These are phyloP conservation scores for Kluyveromyces dobzhanskii DNA, from an alignment of 805 yeast species.

Conservation along the genomic window DNA sequence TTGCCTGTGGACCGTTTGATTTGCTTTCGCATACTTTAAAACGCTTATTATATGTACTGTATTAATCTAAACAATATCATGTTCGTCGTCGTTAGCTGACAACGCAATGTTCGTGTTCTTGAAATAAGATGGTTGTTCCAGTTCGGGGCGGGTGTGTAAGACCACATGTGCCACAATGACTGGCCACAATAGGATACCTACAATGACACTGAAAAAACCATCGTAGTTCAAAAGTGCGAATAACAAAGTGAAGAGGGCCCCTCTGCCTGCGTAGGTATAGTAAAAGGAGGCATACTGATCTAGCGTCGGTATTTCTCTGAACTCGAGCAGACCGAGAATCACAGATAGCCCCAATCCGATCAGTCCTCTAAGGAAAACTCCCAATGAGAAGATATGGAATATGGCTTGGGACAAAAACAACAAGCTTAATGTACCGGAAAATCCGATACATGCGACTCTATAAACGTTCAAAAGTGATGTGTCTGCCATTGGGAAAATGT, in stretches of 20 bases:
- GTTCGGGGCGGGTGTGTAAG: slow-evolving; percentile 64
- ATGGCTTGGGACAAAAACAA: slow-evolving; percentile 18
- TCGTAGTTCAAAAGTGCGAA: slow-evolving; percentile 51
- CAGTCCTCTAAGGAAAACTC: slow-evolving; percentile 48
- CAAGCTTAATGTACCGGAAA: slow-evolving; percentile 44
- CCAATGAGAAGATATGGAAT: slow-evolving; percentile 17
- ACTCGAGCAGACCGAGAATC: slow-evolving; percentile 38
- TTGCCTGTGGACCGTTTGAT: too few species aligned
- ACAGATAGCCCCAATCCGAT: slow-evolving; percentile 49
- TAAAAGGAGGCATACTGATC: slow-evolving; percentile 58
- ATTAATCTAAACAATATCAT: not conserved
- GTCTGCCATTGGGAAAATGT: too few species aligned
- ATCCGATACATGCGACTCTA: slow-evolving; percentile 41
- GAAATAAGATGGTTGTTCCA: slow-evolving; percentile 80
- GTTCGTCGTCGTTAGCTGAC: slow-evolving; percentile 31
- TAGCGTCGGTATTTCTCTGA: slow-evolving; percentile 47
- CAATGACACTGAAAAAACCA: slow-evolving; percentile 45
- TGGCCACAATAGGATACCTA: slow-evolving; percentile 49
- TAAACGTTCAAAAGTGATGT: slow-evolving; percentile 13
- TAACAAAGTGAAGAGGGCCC: slow-evolving; percentile 29
- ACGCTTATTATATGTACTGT: too few species aligned
- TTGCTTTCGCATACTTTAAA: too few species aligned
- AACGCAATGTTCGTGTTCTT: slow-evolving; percentile 41
- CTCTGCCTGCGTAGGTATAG: slow-evolving; percentile 55
- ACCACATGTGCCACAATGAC: slow-evolving; percentile 52